Evolutionary conservation across 2,329 filamentous ascomycete species (phyloP).

Genomic region (Chrysosporium keratinophilum): DNA sequence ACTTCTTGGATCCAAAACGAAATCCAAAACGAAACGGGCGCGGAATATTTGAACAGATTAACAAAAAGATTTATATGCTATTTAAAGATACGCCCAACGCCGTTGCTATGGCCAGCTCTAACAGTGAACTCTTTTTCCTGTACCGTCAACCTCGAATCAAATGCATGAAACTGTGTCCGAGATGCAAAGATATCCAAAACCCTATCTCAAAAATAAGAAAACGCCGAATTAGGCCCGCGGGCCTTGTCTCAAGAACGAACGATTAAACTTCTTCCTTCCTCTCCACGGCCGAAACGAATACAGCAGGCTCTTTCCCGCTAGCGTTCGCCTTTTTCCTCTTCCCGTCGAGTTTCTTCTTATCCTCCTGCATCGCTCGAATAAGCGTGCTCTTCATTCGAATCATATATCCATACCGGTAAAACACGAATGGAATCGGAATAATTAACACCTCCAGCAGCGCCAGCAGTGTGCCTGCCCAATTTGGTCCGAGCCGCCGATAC

Average conservation of each 20-base stretch:
- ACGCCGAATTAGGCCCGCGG: background rate
- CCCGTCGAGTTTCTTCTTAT: conserved; percentile 39
- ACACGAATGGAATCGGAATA: conserved; percentile 70
- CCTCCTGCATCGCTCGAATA: conserved; percentile 48
- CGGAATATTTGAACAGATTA: too few species aligned
- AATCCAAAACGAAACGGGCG: background rate
- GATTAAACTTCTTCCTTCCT: conserved; percentile 1
- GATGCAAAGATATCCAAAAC: too few species aligned
- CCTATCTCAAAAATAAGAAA: background rate
- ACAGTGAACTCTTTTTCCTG: background rate
- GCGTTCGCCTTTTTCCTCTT: conserved; percentile 21
- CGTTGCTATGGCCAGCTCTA: background rate
- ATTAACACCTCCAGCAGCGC: conserved; percentile 61
- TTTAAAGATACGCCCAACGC: background rate
- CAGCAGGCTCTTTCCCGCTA: background rate
- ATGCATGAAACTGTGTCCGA: too few species aligned
- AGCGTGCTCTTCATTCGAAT: conserved; percentile 48
- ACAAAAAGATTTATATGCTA: background rate
- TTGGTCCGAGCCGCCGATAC: conserved; percentile 58
- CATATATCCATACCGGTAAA: conserved; percentile 53
- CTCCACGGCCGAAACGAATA: background rate
- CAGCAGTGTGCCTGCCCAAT: conserved; percentile 69
- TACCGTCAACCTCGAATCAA: background rate
- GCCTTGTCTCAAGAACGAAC: background rate
- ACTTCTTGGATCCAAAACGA: background rate